Conservation (phyloP, 1,284 basidiomycete genomes). For the Psilocybe mexicana region DNA sequence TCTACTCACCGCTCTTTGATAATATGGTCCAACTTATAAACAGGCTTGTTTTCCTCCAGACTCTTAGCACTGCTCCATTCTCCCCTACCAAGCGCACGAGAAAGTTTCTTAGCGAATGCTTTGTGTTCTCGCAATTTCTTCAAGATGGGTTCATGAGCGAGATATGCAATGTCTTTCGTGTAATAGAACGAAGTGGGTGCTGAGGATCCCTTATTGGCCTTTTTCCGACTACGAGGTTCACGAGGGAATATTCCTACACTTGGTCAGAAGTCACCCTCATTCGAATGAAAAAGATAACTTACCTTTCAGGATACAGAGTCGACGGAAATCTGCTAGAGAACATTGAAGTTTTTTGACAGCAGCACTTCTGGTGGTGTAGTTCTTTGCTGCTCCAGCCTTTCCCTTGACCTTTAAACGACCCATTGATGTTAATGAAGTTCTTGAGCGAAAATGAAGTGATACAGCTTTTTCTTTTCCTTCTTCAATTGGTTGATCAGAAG, state of each 20-base stretch:
- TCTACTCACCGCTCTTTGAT: conserved; percentile 87
- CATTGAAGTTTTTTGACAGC: conserved; percentile 95
- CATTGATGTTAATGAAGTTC: conserved; percentile 48
- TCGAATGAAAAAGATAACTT: conserved; percentile 20
- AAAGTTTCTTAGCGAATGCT: conserved; percentile 96
- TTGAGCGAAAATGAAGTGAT: neutral
- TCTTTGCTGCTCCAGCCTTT: conserved; percentile 92
- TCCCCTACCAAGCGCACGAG: conserved; percentile 88
- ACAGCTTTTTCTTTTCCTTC: neutral
- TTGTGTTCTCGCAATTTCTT: conserved; percentile 97
- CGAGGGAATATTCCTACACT: conserved; percentile 91
- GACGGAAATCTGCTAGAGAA: conserved; percentile 95
- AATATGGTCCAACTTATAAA: conserved; percentile 91
- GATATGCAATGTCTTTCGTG: conserved; percentile 96
- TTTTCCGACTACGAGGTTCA: conserved; percentile 90
- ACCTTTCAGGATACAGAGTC: conserved; percentile 98
- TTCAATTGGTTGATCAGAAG: conserved; percentile 23
- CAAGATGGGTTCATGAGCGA: conserved; percentile 97
- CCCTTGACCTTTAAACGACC: conserved; percentile 89
- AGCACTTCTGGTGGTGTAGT: conserved; percentile 89
- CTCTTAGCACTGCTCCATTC: conserved; percentile 97
- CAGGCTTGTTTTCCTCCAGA: conserved; percentile 89
- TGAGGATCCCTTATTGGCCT: conserved; percentile 97
- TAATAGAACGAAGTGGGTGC: conserved; percentile 99
- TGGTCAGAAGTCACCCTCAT: conserved; percentile 1